Percentiles rank a stretch among this genome's conserved stretches.
These are phyloP conservation scores for Paraphaeosphaeria sporulosa DNA, from an alignment of 2,329 filamentous ascomycete species.

Conservation along the genomic window DNA sequence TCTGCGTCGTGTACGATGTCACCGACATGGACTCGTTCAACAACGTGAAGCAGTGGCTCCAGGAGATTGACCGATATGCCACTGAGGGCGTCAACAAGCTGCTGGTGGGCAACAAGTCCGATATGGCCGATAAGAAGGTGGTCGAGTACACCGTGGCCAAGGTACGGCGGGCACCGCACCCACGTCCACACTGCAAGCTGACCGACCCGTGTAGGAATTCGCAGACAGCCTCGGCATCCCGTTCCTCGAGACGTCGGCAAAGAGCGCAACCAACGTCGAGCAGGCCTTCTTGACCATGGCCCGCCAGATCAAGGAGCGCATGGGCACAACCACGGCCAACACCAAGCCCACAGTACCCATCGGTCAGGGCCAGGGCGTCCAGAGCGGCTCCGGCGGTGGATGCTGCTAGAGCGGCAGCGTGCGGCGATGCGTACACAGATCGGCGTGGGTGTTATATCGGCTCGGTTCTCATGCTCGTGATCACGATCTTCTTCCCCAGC, in stretches of 20 bases:
- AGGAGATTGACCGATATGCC: conserved; percentile 99
- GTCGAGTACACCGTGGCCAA: conserved; percentile 99
- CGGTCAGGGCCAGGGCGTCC: conserved; percentile 91
- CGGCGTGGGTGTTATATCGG: conserved; percentile 39
- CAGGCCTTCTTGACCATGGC: conserved; percentile 99
- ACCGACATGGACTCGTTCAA: conserved; percentile 99
- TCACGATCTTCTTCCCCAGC: conserved; percentile 31
- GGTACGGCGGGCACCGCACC: conserved; percentile 63
- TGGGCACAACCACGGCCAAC: conserved; percentile 97
- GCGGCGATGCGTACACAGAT: conserved; percentile 29
- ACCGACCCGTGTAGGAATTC: conserved; percentile 74
- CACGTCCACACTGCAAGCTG: conserved; percentile 16
- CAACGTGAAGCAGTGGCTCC: conserved; percentile 99
- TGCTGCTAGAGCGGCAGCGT: conserved; percentile 75
- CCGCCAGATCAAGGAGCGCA: conserved; percentile 99
- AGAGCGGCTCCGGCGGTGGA: conserved; percentile 81
- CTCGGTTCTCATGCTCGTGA: conserved; percentile 42
- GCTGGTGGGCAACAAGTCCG: conserved; percentile 99
- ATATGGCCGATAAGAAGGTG: conserved; percentile 99
- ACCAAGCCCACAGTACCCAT: conserved; percentile 98
- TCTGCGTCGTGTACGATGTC: conserved; percentile 99
- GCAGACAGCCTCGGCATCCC: conserved; percentile 98
- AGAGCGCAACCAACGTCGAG: conserved; percentile 99
- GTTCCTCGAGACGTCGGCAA: conserved; percentile 99
- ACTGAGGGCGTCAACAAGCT: conserved; percentile 99